Base-by-base conservation (phyloP, 2,329 filamentous ascomycete species). In the Cercospora canescens region DNA sequence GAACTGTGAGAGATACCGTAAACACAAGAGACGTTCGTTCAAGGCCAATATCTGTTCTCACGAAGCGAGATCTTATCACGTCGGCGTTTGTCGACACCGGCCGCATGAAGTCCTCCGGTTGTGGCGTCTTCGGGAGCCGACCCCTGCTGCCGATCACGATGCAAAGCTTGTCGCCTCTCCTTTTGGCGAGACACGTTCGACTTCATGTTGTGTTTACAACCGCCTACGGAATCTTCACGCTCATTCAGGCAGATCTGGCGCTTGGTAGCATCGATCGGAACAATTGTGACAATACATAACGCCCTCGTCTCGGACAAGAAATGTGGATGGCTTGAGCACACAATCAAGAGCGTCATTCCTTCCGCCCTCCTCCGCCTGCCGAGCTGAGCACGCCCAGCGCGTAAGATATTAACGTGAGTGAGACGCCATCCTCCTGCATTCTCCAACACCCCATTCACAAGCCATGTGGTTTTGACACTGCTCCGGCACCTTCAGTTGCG, bases 301-400 rank as follows among this genome's bases (percentile, higher is more conserved):
- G 28, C 21, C 45, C 16, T 5, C 14, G 28, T 26, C 14, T 14
- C 14, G 45, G 12, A 35, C 48, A 16, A 14, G 60, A 18, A 18
- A 55, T 55, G 48, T 52, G 60, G 39, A 55, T 55, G 8, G 39
- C 35, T 54, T 60, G 56, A 64, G 62, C 48, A 39, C 56, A 52
- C 52, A 28, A 45, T 60, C 32, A 55, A 34, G 26, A 64, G 55
- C 62, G 62, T 62, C 63, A 65, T 61, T 65, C 63, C 63, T 65
- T 65, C 63, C 63, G 63, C 58, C 14, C 26, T 18, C 59, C 57
- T 48, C 63, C 63, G 63, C 45, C 37, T 41, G 48, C 56, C 57
- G 56, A 34, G 24, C 62, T 32, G 28, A 50, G 45, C 32, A 32
- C 52, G 24, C 57, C 37, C 52, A 56, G 63, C 34, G 50, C 50